A percentile compares a stretch with the other conserved stretches of the same genome.
phyloP scores from a whole-genome alignment of 805 yeast species.

The Candida silvicultrix region DNA sequence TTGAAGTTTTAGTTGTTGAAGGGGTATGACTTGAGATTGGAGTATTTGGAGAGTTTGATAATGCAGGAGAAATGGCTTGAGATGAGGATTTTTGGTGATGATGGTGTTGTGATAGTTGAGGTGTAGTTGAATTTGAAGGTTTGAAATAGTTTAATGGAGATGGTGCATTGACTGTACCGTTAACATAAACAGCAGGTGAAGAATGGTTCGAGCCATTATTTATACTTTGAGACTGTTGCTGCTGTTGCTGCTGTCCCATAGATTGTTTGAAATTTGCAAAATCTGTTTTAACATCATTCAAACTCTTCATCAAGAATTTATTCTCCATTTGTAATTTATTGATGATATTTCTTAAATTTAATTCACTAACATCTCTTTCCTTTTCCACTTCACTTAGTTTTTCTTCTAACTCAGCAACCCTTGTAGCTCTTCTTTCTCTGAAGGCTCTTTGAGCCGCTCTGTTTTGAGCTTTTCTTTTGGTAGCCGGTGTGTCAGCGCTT shows the following conservation, averaged over 20 bases:
- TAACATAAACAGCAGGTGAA: constrained; percentile 18
- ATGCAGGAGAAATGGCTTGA: constrained; percentile 41
- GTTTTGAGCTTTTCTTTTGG: constrained; percentile 84
- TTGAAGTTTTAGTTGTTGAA: constrained; percentile 15
- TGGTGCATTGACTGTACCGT: constrained; percentile 20
- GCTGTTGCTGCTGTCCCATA: constrained; percentile 1
- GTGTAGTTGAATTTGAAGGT: constrained; percentile 33
- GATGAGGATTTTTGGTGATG: constrained; percentile 15
- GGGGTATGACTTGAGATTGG: constrained; percentile 10
- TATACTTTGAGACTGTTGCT: constrained; percentile 4
- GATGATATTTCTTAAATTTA: constrained; percentile 19
- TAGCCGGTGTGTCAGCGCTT: constrained; percentile 68
- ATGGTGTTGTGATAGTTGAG: constrained; percentile 4
- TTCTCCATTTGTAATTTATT: constrained; percentile 26
- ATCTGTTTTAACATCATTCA: constrained; percentile 24
- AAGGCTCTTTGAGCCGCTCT: constrained; percentile 93
- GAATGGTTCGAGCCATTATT: constrained; percentile 2
- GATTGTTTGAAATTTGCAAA: constrained; percentile 16
- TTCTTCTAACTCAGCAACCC: constrained; percentile 72
- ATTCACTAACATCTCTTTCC: constrained; percentile 53
- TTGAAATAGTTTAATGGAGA: constrained; percentile 37
- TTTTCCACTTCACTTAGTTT: constrained; percentile 61
- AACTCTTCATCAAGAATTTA: constrained; percentile 23
- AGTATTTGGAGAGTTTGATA: constrained; percentile 34
- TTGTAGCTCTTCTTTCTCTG: constrained; percentile 78